phyloP scores from a whole-genome alignment of 2,329 filamentous ascomycete genomes.

The Pseudophaeomoniella oleicola region DNA sequence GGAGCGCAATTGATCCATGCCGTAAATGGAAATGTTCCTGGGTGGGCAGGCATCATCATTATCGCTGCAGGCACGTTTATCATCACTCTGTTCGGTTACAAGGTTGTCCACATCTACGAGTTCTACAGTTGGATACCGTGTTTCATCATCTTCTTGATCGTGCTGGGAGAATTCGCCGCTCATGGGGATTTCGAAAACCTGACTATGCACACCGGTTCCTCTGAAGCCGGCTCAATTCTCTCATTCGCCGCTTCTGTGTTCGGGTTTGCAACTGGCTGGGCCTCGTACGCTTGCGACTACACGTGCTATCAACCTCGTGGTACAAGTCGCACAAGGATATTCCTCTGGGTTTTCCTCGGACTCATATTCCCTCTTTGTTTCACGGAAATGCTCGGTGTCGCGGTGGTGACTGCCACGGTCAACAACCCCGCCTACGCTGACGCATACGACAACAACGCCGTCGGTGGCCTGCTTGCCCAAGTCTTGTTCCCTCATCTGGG shows the following conservation, averaged over 20 bases:
- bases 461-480: constrained; percentile 52
- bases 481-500: constrained; percentile 50
- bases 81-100: constrained; percentile 62
- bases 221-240: constrained; percentile 47
- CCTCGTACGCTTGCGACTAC: constrained; percentile 61
- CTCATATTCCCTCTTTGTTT: constrained; percentile 59
- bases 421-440: constrained; percentile 39
- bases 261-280: constrained; percentile 60
- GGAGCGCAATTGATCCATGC: constrained; percentile 64
- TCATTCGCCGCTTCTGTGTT: constrained; percentile 53
- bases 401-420: constrained; percentile 49
- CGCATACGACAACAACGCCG: constrained; percentile 41
- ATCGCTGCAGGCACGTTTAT: constrained; percentile 54
- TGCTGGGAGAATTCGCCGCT: constrained; percentile 52
- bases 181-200: constrained; percentile 49
- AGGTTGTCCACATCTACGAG: constrained; percentile 64
- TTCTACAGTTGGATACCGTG: constrained; percentile 61
- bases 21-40: constrained; percentile 33
- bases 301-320: constrained; percentile 60
- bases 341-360: constrained; percentile 54
- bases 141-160: constrained; percentile 58
- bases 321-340: constrained; percentile 47
- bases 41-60: constrained; percentile 60
- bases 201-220: constrained; percentile 43
- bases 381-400: constrained; percentile 58